Conservation (phyloP, 208 protist genomes). For the Trypanosoma vivax region DNA sequence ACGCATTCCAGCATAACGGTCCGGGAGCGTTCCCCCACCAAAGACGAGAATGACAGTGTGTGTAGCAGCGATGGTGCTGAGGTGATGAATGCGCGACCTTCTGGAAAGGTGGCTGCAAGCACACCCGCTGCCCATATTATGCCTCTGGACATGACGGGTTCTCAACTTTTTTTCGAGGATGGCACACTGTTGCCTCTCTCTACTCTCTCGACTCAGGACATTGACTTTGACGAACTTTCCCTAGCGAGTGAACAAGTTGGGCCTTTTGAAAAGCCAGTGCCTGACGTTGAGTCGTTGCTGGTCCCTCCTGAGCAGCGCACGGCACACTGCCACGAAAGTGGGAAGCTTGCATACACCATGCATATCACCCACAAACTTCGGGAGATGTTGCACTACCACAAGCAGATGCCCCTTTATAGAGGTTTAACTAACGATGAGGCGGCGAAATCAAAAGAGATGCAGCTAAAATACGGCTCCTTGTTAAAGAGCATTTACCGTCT, state of each 20-base stretch:
- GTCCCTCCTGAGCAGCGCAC: conserved; percentile 19
- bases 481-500: conserved; percentile 56
- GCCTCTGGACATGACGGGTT: conserved; percentile 4
- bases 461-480: conserved; percentile 47
- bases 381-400: conserved; percentile 38
- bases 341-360: conserved; percentile 27
- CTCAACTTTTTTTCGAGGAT: conserved; percentile 22
- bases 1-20: conserved; percentile 47
- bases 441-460: conserved; percentile 33
- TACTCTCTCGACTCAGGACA: conserved; percentile 55
- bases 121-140: conserved; percentile 5
- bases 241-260: conserved; percentile 4
- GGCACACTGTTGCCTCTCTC: conserved; percentile 41
- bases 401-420: conserved; percentile 30
- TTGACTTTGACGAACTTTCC: conserved; percentile 62
- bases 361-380: conserved; percentile 37
- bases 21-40: conserved; percentile 24
- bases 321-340: conserved; percentile 1
- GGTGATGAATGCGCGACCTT: not conserved
- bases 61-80: conserved; percentile 3
- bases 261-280: conserved; percentile 16
- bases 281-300: conserved; percentile 7
- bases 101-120: conserved; percentile 5
- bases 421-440: conserved; percentile 40
- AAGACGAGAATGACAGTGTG: conserved; percentile 8